Evolutionary conservation across 139 green algal genomes (phyloP).

Genomic region (Trebouxia sp.): DNA sequence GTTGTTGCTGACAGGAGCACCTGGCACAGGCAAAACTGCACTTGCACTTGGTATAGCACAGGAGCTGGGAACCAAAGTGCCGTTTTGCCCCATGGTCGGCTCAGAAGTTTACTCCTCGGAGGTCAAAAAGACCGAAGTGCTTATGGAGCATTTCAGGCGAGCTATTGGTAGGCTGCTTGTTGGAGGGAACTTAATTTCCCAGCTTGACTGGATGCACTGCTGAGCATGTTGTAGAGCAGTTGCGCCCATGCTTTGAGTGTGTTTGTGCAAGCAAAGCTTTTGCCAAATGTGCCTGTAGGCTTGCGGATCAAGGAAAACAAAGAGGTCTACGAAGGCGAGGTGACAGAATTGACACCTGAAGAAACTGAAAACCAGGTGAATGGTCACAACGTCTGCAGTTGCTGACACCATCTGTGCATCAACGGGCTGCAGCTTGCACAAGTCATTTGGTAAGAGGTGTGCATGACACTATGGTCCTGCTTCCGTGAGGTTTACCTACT

Average conservation of each 20-base stretch:
- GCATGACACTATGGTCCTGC: no score
- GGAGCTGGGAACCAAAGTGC: conserved; percentile 89
- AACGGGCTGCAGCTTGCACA: no score
- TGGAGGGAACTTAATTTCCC: background rate
- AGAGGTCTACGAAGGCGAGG: conserved; percentile 99
- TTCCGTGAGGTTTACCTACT: no score
- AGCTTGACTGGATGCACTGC: background rate
- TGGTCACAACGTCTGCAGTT: no score
- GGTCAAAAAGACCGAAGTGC: conserved; percentile 99
- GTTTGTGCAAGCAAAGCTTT: background rate
- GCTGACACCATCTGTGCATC: background rate
- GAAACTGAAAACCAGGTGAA: conserved; percentile 70
- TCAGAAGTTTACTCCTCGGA: conserved; percentile 97
- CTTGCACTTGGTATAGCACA: conserved; percentile 96
- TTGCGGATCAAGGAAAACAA: conserved; percentile 99
- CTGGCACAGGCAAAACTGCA: conserved; percentile 98
- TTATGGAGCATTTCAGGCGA: conserved; percentile 99
- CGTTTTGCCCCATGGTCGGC: conserved; percentile 99
- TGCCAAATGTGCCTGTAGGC: conserved; percentile 51
- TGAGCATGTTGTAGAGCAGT: background rate
- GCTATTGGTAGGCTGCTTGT: conserved; percentile 81
- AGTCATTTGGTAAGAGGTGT: no score
- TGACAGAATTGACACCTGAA: conserved; percentile 96
- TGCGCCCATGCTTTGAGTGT: background rate
- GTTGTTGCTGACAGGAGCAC: conserved; percentile 91